Evolutionary conservation across 1,139 yeast genomes (phyloP).

Genomic region (Scheffersomyces illinoinensis): DNA sequence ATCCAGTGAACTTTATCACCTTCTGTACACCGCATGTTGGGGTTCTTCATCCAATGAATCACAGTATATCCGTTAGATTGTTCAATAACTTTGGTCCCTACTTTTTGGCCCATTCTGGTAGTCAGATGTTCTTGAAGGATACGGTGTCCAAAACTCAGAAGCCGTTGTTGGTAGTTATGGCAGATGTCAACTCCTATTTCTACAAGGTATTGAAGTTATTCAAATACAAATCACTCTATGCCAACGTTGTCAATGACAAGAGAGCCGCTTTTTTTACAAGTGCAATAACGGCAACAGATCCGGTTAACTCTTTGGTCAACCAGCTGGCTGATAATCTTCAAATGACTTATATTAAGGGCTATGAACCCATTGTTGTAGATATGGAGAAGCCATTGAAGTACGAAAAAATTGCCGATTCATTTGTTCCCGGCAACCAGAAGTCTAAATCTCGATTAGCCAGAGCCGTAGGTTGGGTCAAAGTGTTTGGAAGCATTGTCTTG

Average conservation of each 20-base stretch:
- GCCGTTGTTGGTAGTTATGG: constrained; percentile 67
- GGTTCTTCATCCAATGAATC: constrained; percentile 60
- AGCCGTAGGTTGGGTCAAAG: constrained; percentile 36
- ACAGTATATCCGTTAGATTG: constrained; percentile 35
- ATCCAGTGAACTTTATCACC: constrained; percentile 65
- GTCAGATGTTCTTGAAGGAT: constrained; percentile 70
- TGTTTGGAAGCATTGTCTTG: constrained; percentile 41
- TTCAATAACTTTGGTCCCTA: constrained; percentile 65
- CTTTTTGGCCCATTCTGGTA: constrained; percentile 68
- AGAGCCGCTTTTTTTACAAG: constrained; percentile 84
- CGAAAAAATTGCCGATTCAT: constrained; percentile 1
- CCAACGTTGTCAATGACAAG: constrained; percentile 75
- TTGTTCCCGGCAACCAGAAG: neutral
- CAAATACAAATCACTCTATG: constrained; percentile 57
- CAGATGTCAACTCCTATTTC: constrained; percentile 62
- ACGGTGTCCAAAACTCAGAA: constrained; percentile 5
- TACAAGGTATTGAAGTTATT: constrained; percentile 56
- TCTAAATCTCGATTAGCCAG: neutral
- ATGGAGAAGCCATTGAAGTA: constrained; percentile 32
- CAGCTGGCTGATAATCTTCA: constrained; percentile 38
- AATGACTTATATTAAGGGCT: constrained; percentile 49
- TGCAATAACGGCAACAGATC: constrained; percentile 65
- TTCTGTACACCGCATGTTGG: constrained; percentile 88
- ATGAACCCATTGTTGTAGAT: constrained; percentile 57
- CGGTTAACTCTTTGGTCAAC: constrained; percentile 49